These are phyloP conservation scores for Plasmodium gonderi DNA, from an alignment of 169 alveolate genomes.

Conservation along the genomic window DNA sequence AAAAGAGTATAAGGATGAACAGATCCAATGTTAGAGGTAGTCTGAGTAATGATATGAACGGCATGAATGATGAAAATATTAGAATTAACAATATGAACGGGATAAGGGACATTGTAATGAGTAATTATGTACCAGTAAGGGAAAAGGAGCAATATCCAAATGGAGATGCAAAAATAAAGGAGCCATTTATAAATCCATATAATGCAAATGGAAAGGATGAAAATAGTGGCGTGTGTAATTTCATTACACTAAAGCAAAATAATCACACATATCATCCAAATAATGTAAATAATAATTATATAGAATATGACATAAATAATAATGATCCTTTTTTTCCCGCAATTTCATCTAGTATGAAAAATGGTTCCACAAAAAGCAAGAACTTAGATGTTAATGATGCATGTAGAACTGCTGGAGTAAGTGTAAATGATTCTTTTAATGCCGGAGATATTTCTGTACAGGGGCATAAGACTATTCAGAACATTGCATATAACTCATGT, in stretches of 20 bases:
- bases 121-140: not conserved
- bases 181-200: not conserved
- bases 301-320: slow-evolving; percentile 57
- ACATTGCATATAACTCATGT: not conserved
- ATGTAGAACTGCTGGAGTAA: not conserved
- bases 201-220: not conserved
- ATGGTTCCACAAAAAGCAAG: not conserved
- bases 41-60: not conserved
- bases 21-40: not conserved
- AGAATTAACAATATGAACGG: not conserved
- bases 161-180: not conserved
- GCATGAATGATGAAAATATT: not conserved
- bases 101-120: not conserved
- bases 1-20: not conserved
- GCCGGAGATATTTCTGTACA: not conserved
- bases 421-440: not conserved
- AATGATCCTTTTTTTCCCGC: not conserved
- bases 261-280: not conserved
- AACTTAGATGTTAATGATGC: not conserved
- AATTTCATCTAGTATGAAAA: not conserved
- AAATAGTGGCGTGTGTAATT: not conserved
- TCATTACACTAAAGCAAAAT: slow-evolving; percentile 11
- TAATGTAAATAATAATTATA: slow-evolving; percentile 30
- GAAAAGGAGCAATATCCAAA: not conserved
- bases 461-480: not conserved